phyloP scores from a whole-genome alignment of 305 asterid genomes.

The Fraxinus velutina region DNA sequence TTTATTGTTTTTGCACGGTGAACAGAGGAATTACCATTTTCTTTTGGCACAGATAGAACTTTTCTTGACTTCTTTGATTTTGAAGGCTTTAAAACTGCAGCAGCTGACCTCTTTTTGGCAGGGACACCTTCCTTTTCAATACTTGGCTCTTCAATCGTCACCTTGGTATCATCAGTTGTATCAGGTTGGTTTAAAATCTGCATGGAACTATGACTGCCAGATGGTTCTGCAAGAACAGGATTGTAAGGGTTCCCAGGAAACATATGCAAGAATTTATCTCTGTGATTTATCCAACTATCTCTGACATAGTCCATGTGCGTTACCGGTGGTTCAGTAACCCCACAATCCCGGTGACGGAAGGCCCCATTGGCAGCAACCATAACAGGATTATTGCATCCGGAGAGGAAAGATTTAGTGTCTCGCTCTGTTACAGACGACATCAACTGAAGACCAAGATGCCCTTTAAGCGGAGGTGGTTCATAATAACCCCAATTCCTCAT shows the following conservation, averaged over 20 bases:
- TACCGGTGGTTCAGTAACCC: constrained; percentile 57
- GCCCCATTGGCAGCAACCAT: constrained; percentile 69
- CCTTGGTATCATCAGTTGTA: constrained; percentile 40
- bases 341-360: constrained; percentile 60
- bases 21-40: constrained; percentile 49
- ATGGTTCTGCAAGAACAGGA: constrained; percentile 57
- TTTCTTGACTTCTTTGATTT: constrained; percentile 73
- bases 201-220: constrained; percentile 57
- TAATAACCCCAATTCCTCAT: constrained; percentile 93
- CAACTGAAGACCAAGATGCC: constrained; percentile 76
- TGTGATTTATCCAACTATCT: constrained; percentile 76
- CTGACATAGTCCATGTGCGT: constrained; percentile 71
- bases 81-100: constrained; percentile 48
- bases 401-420: constrained; percentile 60
- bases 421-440: constrained; percentile 68
- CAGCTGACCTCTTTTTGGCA: constrained; percentile 54
- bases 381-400: constrained; percentile 53
- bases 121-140: constrained; percentile 48
- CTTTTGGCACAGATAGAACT: constrained; percentile 46
- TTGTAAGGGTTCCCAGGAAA: constrained; percentile 54
- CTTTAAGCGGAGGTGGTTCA: constrained; percentile 58
- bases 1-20: constrained; percentile 64
- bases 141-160: constrained; percentile 47
- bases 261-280: constrained; percentile 77
- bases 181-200: constrained; percentile 70